Evolutionary conservation across 2,329 filamentous ascomycete genomes (phyloP).

Genomic region (Trichoderma atrobrunneum): DNA sequence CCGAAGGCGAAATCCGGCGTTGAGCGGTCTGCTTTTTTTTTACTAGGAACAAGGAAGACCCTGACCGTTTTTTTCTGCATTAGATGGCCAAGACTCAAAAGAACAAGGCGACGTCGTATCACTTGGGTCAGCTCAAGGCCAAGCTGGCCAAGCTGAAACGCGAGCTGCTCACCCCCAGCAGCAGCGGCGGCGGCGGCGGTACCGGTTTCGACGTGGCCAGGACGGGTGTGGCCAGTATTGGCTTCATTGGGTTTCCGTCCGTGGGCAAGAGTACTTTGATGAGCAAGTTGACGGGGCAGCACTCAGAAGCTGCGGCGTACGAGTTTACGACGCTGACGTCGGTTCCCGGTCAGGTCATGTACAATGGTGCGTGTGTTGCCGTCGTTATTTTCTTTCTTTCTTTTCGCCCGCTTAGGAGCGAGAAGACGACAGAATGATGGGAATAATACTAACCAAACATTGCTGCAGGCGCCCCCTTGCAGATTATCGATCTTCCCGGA

Average conservation of each 20-base stretch:
- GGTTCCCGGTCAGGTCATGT: constrained; percentile 90
- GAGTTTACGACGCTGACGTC: constrained; percentile 98
- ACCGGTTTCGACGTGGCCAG: constrained; percentile 95
- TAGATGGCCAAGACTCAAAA: constrained; percentile 96
- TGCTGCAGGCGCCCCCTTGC: constrained; percentile 73
- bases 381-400: background rate
- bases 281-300: constrained; percentile 90
- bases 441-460: constrained; percentile 6
- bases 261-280: constrained; percentile 98
- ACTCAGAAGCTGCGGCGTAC: constrained; percentile 95
- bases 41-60: background rate
- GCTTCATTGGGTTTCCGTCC: constrained; percentile 97
- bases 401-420: background rate
- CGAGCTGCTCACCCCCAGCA: constrained; percentile 83
- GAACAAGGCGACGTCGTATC: constrained; percentile 92
- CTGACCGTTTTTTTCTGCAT: constrained; percentile 20
- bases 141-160: constrained; percentile 97
- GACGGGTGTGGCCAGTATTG: constrained; percentile 94
- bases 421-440: background rate
- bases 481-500: constrained; percentile 97
- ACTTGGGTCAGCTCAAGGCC: constrained; percentile 94
- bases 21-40: background rate
- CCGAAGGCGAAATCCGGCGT: background rate
- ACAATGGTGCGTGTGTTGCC: constrained; percentile 66
- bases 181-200: constrained; percentile 81